Evolutionary conservation across 208 protist species (phyloP).

Genomic region (Trypanosoma platydactyli): DNA sequence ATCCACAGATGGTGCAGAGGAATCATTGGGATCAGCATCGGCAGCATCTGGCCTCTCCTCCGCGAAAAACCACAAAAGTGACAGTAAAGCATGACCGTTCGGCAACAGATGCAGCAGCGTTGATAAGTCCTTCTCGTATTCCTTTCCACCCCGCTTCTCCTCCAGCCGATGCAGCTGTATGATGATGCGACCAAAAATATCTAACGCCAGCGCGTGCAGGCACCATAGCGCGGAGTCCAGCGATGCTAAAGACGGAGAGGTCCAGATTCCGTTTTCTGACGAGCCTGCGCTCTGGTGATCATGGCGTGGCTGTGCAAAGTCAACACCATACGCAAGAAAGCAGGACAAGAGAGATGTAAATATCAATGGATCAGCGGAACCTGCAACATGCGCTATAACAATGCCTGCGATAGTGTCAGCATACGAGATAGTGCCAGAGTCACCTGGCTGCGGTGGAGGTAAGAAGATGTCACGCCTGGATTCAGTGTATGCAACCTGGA

Average conservation of each 20-base stretch:
- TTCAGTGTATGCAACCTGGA: slow-evolving; percentile 26
- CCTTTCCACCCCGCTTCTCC: neutral
- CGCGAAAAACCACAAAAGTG: slow-evolving; percentile 14
- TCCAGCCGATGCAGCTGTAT: neutral
- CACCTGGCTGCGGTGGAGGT: neutral
- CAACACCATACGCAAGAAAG: slow-evolving; percentile 42
- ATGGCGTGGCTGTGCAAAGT: slow-evolving; percentile 11
- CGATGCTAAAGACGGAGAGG: neutral
- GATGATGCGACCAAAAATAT: neutral
- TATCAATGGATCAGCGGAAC: slow-evolving; percentile 20
- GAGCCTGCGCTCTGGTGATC: neutral
- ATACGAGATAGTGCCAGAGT: neutral
- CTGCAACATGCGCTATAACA: slow-evolving; percentile 29
- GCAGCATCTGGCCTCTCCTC: neutral
- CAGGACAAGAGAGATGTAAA: slow-evolving; percentile 35
- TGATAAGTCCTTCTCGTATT: neutral
- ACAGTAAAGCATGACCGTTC: slow-evolving; percentile 1
- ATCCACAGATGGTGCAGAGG: too few species aligned
- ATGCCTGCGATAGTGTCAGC: slow-evolving; percentile 24
- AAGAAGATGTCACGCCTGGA: slow-evolving; percentile 20
- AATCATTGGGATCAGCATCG: too few species aligned
- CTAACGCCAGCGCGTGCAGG: neutral
- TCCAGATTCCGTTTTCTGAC: neutral
- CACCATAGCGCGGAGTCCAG: slow-evolving; percentile 10
- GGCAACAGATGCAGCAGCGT: neutral